Conservation (phyloP, 78 protist genomes). For the Cyanophora paradoxa region DNA sequence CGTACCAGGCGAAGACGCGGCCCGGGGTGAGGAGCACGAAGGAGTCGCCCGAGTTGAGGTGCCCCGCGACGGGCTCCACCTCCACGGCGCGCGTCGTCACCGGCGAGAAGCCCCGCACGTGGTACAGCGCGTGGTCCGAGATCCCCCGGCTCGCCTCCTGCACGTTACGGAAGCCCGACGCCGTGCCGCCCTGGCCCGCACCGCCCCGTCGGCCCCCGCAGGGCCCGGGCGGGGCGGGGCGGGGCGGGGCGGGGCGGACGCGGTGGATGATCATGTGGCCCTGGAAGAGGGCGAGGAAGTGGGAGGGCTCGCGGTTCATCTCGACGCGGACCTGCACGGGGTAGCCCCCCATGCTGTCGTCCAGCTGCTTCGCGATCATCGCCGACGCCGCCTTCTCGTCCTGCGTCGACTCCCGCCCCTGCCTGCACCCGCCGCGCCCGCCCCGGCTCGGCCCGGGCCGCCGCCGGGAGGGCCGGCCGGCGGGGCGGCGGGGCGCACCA, state of each 20-base stretch:
- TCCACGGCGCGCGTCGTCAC: slow-evolving; percentile 2
- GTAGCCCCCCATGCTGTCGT: slow-evolving; percentile 19
- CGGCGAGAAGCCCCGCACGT: slow-evolving; percentile 30
- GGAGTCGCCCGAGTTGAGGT: slow-evolving; percentile 39
- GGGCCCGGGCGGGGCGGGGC: too few species aligned
- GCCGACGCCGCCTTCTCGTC: slow-evolving; percentile 46
- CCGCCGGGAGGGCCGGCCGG: too few species aligned
- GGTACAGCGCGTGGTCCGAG: slow-evolving; percentile 25
- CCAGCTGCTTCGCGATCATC: slow-evolving; percentile 22
- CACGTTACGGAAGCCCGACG: slow-evolving; percentile 5
- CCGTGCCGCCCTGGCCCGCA: slow-evolving; percentile 28
- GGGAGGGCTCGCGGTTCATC: slow-evolving; percentile 37
- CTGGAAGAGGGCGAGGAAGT: slow-evolving; percentile 31
- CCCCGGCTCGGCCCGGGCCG: too few species aligned
- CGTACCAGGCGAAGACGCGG: slow-evolving; percentile 30
- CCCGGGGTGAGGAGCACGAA: slow-evolving; percentile 9
- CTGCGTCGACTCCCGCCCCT: slow-evolving; percentile 25
- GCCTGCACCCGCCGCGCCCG: too few species aligned
- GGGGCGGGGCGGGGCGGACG: too few species aligned
- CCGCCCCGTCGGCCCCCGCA: too few species aligned
- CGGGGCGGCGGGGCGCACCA: too few species aligned
- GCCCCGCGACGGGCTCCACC: slow-evolving; percentile 15
- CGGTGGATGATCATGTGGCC: slow-evolving; percentile 26
- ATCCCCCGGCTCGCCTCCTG: neutral
- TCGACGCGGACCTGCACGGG: slow-evolving; percentile 35